Conservation (phyloP, 768 basidiomycete genomes). For the Dentipellis sp. region DNA sequence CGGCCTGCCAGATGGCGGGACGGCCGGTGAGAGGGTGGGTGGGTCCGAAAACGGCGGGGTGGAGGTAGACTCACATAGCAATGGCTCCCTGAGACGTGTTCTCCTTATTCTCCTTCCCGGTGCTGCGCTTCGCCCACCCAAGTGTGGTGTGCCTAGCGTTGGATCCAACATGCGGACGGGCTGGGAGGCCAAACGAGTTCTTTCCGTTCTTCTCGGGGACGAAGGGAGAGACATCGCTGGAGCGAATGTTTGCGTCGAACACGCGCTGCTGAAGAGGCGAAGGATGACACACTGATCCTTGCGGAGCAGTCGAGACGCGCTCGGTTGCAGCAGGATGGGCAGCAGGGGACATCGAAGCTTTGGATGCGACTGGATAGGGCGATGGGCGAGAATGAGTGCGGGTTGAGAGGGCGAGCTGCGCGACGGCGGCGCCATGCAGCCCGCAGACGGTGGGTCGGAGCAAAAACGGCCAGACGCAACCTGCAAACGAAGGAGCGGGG, state of each 20-base stretch:
- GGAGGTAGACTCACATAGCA: constrained; percentile 41
- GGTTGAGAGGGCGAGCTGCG: too few species aligned
- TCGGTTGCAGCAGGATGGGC: constrained; percentile 12
- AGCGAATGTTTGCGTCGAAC: constrained; percentile 2
- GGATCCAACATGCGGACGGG: constrained; percentile 45
- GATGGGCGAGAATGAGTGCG: constrained; percentile 60
- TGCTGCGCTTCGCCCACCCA: constrained; percentile 59
- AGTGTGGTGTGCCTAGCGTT: constrained; percentile 46
- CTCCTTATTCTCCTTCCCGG: constrained; percentile 34
- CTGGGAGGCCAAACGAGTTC: constrained; percentile 18
- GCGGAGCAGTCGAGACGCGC: constrained; percentile 21
- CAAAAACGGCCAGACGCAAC: too few species aligned
- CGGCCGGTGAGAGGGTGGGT: background rate
- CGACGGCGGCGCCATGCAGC: too few species aligned
- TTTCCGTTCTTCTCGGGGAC: constrained; percentile 23
- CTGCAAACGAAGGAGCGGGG: too few species aligned
- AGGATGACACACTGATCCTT: constrained; percentile 29
- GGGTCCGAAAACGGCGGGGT: background rate
- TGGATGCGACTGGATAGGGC: constrained; percentile 56
- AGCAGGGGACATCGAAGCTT: constrained; percentile 36
- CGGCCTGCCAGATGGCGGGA: too few species aligned
- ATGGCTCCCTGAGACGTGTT: constrained; percentile 32
- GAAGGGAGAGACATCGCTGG: constrained; percentile 27
- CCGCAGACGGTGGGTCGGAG: too few species aligned
- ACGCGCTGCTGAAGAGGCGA: constrained; percentile 7